These are phyloP conservation scores for Colletotrichum agaves DNA, from an alignment of 2,329 filamentous ascomycete species.

Conservation along the genomic window DNA sequence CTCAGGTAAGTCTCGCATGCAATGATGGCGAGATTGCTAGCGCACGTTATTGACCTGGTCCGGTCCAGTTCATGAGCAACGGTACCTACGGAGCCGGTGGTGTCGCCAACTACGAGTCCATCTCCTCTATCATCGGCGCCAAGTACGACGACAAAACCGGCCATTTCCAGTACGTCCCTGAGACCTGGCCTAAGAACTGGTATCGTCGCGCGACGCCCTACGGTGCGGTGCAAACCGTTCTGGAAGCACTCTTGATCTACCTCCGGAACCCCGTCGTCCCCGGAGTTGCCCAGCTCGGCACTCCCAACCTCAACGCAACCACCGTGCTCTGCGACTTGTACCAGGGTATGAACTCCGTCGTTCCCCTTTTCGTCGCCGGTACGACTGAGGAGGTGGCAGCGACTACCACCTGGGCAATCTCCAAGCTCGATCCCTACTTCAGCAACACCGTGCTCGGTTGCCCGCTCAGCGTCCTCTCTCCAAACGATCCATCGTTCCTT, in stretches of 20 bases:
- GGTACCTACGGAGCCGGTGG: slow-evolving; percentile 25
- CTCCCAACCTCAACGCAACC: slow-evolving; percentile 22
- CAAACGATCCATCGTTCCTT: slow-evolving; percentile 4
- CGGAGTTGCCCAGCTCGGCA: slow-evolving; percentile 8
- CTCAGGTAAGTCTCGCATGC: slow-evolving; percentile 18
- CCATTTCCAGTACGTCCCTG: slow-evolving; percentile 31
- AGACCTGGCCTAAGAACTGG: slow-evolving; percentile 34
- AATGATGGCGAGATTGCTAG: background rate
- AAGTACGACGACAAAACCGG: slow-evolving; percentile 23
- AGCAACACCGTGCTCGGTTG: slow-evolving; percentile 20
- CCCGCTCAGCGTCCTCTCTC: slow-evolving; percentile 12
- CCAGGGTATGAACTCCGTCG: slow-evolving; percentile 17
- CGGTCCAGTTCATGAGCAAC: slow-evolving; percentile 25
- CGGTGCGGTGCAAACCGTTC: slow-evolving; percentile 4
- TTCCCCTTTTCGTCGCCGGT: slow-evolving; percentile 23
- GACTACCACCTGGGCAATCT: slow-evolving; percentile 11
- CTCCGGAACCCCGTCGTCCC: slow-evolving; percentile 20
- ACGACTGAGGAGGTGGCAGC: slow-evolving; percentile 20
- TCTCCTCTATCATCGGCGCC: slow-evolving; percentile 29
- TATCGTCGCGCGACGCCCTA: slow-evolving; percentile 31
- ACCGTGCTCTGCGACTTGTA: slow-evolving; percentile 24
- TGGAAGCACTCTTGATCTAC: slow-evolving; percentile 23
- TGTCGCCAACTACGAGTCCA: slow-evolving; percentile 31
- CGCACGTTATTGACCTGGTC: background rate
- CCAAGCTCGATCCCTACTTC: slow-evolving; percentile 31